These are phyloP conservation scores for Ambrosia hybrid DNA, from an alignment of 140 eudicot genomes.

Conservation along the genomic window DNA sequence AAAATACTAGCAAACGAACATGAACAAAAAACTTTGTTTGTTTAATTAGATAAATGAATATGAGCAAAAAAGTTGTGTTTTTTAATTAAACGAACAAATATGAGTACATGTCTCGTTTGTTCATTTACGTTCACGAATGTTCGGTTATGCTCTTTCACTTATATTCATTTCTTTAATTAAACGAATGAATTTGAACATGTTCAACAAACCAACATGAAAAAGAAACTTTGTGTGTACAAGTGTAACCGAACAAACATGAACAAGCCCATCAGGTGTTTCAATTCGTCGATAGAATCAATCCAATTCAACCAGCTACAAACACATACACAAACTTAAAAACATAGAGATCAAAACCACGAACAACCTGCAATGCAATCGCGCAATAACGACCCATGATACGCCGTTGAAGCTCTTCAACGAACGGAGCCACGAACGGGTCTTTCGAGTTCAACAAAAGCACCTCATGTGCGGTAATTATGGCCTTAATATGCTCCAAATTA, in stretches of 20 bases:
- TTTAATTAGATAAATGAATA: no score
- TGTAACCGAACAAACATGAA: background rate
- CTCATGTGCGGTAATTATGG: constrained; percentile 49
- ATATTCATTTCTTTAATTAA: no score
- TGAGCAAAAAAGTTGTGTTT: no score
- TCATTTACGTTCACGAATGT: no score
- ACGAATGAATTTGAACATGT: background rate
- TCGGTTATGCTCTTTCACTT: no score
- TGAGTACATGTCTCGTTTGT: no score
- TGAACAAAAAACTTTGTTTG: background rate
- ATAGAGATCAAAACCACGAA: background rate
- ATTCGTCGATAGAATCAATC: background rate
- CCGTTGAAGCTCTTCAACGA: constrained; percentile 73
- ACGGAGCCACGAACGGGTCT: constrained; percentile 47
- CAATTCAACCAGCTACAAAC: constrained; percentile 7
- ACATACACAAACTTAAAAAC: background rate
- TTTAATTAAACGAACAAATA: no score
- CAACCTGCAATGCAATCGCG: constrained; percentile 60
- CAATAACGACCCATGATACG: constrained; percentile 59
- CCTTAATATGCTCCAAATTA: constrained; percentile 46
- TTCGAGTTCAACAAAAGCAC: constrained; percentile 38
- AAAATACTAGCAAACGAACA: background rate
- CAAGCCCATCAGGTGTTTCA: background rate
- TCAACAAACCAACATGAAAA: background rate
- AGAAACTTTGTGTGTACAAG: background rate